Evolutionary conservation across 23 red algal genomes (phyloP).

Genomic region (Cyanidium caldarium): DNA sequence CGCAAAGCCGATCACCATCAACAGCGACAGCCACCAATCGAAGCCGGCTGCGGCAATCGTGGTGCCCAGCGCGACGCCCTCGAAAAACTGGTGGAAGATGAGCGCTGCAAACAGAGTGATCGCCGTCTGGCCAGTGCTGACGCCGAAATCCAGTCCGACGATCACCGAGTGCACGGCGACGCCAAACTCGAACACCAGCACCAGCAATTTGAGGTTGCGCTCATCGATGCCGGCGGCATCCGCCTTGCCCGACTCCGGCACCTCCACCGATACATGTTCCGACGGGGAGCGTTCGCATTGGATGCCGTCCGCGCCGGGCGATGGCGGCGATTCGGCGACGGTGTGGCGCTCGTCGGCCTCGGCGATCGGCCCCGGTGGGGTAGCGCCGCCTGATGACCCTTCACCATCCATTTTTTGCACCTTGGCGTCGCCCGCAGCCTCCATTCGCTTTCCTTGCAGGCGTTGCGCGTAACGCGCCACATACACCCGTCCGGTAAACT

Average conservation of each 20-base stretch:
- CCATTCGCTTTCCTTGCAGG: too few species aligned
- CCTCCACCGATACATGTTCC: background rate
- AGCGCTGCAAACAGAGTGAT: conserved; percentile 16
- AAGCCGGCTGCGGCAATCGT: conserved; percentile 12
- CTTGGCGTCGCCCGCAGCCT: background rate
- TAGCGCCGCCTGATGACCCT: too few species aligned
- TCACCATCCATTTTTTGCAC: background rate
- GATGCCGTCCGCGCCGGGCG: background rate
- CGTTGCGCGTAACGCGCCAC: background rate
- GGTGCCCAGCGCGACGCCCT: conserved; percentile 14
- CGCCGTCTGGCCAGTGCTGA: conserved; percentile 8
- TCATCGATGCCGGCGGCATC: background rate
- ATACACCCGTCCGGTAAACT: conserved; percentile 4
- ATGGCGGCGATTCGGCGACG: background rate
- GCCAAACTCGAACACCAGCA: conserved; percentile 18
- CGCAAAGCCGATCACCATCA: conserved; percentile 5
- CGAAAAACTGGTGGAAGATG: conserved; percentile 27
- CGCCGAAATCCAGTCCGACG: conserved; percentile 16
- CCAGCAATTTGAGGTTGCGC: conserved; percentile 14
- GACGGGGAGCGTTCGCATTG: background rate
- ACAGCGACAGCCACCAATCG: background rate
- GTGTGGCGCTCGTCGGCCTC: background rate
- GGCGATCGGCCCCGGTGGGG: background rate
- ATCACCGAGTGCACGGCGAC: conserved; percentile 20
- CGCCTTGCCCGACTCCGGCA: background rate